Evolutionary conservation across 495 filamentous ascomycete species (phyloP).

Genomic region (Hypoxylon trugodes): DNA sequence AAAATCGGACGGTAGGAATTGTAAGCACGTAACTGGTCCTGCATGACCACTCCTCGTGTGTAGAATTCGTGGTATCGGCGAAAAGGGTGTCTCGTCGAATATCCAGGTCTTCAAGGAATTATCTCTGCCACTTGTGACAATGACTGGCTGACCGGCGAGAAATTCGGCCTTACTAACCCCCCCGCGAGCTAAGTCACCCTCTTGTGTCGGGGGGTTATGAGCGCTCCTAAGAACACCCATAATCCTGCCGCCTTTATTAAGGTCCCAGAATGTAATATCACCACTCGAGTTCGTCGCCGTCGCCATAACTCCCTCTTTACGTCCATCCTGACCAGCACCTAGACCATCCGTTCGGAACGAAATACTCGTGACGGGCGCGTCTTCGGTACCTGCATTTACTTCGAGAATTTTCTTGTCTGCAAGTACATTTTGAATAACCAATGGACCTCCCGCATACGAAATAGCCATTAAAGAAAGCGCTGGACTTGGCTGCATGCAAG

Average conservation of each 20-base stretch:
- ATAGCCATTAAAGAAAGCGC: slow-evolving; percentile 87
- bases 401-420: slow-evolving; percentile 73
- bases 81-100: slow-evolving; percentile 87
- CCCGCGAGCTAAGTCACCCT: slow-evolving; percentile 53
- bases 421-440: slow-evolving; percentile 82
- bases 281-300: slow-evolving; percentile 75
- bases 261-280: slow-evolving; percentile 94
- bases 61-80: slow-evolving; percentile 80
- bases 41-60: slow-evolving; percentile 89
- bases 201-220: slow-evolving; percentile 73
- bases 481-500: slow-evolving; percentile 81
- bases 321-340: slow-evolving; percentile 88
- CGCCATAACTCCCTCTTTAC: slow-evolving; percentile 83
- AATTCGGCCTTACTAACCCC: slow-evolving; percentile 86
- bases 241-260: slow-evolving; percentile 84
- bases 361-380: slow-evolving; percentile 75
- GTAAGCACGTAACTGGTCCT: slow-evolving; percentile 77
- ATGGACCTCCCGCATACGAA: slow-evolving; percentile 78
- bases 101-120: slow-evolving; percentile 96
- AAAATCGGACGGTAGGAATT: slow-evolving; percentile 84
- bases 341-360: slow-evolving; percentile 91
- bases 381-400: slow-evolving; percentile 66
- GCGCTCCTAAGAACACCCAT: slow-evolving; percentile 84
- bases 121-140: slow-evolving; percentile 89
- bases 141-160: slow-evolving; percentile 85